Percentiles rank a stretch among this genome's conserved stretches.
phyloP scores from a whole-genome alignment of 495 filamentous ascomycete genomes.

The Usnea hakonensis region DNA sequence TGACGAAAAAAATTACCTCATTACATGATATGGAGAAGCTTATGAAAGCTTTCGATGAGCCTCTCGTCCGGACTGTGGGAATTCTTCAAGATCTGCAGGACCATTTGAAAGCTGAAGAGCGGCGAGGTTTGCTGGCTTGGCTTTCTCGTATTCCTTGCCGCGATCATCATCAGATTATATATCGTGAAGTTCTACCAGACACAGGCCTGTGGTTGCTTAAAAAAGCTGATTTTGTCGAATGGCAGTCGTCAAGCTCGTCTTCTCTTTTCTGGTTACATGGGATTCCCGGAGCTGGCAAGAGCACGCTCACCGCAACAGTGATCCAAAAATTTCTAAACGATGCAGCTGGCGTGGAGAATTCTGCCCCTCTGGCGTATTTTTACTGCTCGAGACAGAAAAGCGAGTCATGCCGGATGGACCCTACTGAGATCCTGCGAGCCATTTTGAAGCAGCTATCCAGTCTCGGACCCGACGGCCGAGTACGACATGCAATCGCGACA shows the following conservation, averaged over 20 bases:
- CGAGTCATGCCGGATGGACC: neutral
- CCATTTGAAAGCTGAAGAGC: neutral
- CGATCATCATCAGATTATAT: neutral
- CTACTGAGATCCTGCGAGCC: neutral
- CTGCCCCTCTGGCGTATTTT: constrained; percentile 3
- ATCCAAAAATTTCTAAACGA: neutral
- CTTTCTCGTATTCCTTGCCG: neutral
- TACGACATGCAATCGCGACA: neutral
- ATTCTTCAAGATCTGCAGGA: neutral
- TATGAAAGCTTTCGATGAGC: neutral
- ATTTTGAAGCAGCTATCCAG: neutral
- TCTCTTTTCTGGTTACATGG: neutral
- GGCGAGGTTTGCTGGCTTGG: neutral
- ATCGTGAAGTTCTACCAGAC: constrained; percentile 1
- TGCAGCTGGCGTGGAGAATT: neutral
- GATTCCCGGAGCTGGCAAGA: constrained; percentile 1
- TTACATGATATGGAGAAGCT: constrained; percentile 5
- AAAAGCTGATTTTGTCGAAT: neutral
- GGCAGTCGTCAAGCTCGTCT: constrained; percentile 3
- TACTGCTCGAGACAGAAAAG: neutral
- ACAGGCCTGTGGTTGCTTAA: constrained; percentile 2
- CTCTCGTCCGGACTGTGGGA: neutral
- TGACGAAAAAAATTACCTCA: neutral
- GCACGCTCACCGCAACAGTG: neutral
- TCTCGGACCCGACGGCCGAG: neutral